phyloP scores from a whole-genome alignment of 805 yeast genomes.

The Candida sakaeoensis region DNA sequence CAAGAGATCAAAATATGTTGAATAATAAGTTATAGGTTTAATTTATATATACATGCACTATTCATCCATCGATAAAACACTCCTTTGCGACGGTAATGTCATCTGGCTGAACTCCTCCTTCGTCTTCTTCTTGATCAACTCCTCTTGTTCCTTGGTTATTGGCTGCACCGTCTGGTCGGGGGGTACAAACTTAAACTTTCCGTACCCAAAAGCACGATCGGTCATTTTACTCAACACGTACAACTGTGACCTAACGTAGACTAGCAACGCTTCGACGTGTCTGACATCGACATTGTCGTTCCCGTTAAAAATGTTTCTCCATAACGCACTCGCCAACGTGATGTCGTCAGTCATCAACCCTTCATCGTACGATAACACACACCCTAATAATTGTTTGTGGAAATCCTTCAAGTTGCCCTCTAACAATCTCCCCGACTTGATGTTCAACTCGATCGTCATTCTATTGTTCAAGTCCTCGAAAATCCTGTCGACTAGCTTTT shows the following conservation, averaged over 20 bases:
- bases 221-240: conserved; percentile 82
- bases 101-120: conserved; percentile 50
- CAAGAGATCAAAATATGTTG: conserved; percentile 14
- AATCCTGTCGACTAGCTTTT: conserved; percentile 81
- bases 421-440: conserved; percentile 73
- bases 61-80: conserved; percentile 41
- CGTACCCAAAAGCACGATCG: conserved; percentile 91
- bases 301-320: conserved; percentile 92
- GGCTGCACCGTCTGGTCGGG: conserved; percentile 77
- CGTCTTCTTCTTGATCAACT: conserved; percentile 46
- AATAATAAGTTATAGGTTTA: conserved; percentile 2
- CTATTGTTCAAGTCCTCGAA: conserved; percentile 88
- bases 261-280: conserved; percentile 83
- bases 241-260: conserved; percentile 83
- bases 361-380: conserved; percentile 88
- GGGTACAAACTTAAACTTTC: conserved; percentile 78
- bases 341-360: conserved; percentile 78
- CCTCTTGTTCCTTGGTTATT: conserved; percentile 62
- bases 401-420: conserved; percentile 87
- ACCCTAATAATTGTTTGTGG: conserved; percentile 85
- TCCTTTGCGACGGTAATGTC: conserved; percentile 57
- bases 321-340: conserved; percentile 70
- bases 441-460: conserved; percentile 81
- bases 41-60: conserved; percentile 14
- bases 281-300: conserved; percentile 75